A percentile compares a stretch with the other conserved stretches of the same genome.
Conservation (phyloP, 208 protist genomes). For the Leptomonas pyrrhocoris region DNA sequence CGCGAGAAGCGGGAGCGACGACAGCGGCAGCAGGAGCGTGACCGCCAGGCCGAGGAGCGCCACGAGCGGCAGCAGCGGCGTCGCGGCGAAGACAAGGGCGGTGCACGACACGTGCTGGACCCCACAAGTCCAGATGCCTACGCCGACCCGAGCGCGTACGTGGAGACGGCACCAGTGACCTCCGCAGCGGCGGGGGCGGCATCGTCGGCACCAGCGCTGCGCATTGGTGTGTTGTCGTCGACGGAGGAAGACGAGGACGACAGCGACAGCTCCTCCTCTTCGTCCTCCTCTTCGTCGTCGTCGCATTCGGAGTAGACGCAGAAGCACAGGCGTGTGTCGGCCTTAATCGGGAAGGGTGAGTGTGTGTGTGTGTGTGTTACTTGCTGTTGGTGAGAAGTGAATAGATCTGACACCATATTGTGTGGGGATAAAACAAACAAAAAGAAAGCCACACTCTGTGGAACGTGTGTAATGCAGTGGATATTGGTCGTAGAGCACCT, state of each 20-base stretch:
- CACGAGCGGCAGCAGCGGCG: slow-evolving; percentile 15
- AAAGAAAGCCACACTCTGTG: too few species aligned
- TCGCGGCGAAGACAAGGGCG: not conserved
- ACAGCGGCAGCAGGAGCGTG: slow-evolving; percentile 6
- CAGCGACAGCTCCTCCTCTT: slow-evolving; percentile 15
- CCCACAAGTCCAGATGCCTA: slow-evolving; percentile 14
- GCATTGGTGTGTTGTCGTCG: slow-evolving; percentile 69
- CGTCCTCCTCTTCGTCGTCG: slow-evolving; percentile 4
- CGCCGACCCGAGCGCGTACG: slow-evolving; percentile 23
- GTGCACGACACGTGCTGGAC: not conserved
- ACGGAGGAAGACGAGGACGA: slow-evolving; percentile 59
- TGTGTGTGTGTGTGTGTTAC: too few species aligned
- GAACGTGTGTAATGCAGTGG: too few species aligned
- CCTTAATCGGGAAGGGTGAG: too few species aligned
- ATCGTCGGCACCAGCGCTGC: slow-evolving; percentile 11
- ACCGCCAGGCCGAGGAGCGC: not conserved
- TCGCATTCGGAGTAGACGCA: slow-evolving; percentile 2
- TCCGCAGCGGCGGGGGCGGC: slow-evolving; percentile 4
- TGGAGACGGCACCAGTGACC: not conserved
- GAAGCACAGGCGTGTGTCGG: slow-evolving; percentile 9
- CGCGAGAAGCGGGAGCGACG: slow-evolving; percentile 22
- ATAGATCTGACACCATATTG: too few species aligned
- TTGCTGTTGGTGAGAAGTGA: too few species aligned
- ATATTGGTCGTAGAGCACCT: too few species aligned
- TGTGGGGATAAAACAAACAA: too few species aligned